These are phyloP conservation scores for Cystofilobasidium macerans DNA, from an alignment of 768 basidiomycete genomes.

Conservation along the genomic window DNA sequence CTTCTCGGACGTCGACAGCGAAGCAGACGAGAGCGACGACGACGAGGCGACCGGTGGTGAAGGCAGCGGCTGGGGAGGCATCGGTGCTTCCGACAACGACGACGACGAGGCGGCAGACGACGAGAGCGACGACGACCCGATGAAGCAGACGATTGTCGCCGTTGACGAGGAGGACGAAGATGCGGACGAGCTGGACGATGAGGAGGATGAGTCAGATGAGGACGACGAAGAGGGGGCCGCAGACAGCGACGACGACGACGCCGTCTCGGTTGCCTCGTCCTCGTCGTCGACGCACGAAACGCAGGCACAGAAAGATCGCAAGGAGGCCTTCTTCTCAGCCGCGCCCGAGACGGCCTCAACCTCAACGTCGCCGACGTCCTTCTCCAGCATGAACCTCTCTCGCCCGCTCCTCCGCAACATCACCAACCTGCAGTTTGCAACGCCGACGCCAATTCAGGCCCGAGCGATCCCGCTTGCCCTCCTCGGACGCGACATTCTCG, in stretches of 20 bases:
- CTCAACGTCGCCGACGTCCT: conserved; percentile 55
- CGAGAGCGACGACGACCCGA: conserved; percentile 19
- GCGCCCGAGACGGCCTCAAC: conserved; percentile 35
- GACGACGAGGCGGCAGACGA: conserved; percentile 30
- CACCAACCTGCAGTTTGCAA: conserved; percentile 61
- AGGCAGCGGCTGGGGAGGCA: conserved; percentile 20
- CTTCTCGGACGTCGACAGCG: conserved; percentile 30
- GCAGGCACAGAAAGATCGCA: conserved; percentile 54
- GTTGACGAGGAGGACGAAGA: conserved; percentile 32
- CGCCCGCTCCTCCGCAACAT: conserved; percentile 85
- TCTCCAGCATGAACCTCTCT: conserved; percentile 87
- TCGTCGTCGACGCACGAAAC: conserved; percentile 58
- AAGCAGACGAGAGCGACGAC: conserved; percentile 21
- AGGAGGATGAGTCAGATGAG: conserved; percentile 32
- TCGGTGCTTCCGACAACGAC: conserved; percentile 29
- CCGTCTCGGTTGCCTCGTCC: conserved; percentile 42
- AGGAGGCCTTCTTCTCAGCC: conserved; percentile 65
- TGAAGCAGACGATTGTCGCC: conserved; percentile 28
- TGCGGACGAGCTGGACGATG: conserved; percentile 32
- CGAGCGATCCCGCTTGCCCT: conserved; percentile 88
- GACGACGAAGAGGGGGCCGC: conserved; percentile 38
- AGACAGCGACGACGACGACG: conserved; percentile 42
- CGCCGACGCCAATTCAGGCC: conserved; percentile 91
- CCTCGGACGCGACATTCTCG: conserved; percentile 89
- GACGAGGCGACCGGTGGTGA: conserved; percentile 30